Base-by-base conservation (phyloP, 345 rosid genomes). In the Citrus trifoliata region DNA sequence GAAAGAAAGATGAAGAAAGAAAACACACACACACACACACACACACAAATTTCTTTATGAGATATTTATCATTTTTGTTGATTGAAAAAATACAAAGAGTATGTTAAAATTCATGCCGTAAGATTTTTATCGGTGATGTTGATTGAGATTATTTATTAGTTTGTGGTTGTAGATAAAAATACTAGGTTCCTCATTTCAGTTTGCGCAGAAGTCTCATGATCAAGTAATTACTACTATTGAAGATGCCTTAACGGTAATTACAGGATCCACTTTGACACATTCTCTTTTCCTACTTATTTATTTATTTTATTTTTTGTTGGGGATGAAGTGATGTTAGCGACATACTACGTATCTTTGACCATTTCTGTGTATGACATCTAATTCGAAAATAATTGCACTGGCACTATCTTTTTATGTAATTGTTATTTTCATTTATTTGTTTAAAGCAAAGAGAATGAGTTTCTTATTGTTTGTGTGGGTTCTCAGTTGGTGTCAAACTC, bases 231-330 rank as follows among this genome's bases (percentile, higher is more conserved):
- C 92, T 76, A 96, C 93, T 2, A 76, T 90, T 71, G 94, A 85
- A 84, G 94, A 96, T 66, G 97, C 99, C 84, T 85, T 94, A 83
- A 83, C 32, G 87, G 99, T 96, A 93, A 58, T 71, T 67, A 30
- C 42, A 32, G 76, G 60, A 78, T 33, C 68, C 48, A 0, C 55
- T 70, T 13, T 56, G 22, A 16, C 28, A 48, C 58, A 51, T 48
- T 56, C 42, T 76, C 16, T 69, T 25, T 53, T 35, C 51, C 65
- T 32, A 38, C 71, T 19, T 48, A 14, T 12, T 32, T 30, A 22
- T 59, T 46, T 42, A n/a, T 80, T 59, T 63, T 3, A 25, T 12
- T 77, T 3, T 25, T 12, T 74, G 42, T 21, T 10, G 27, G 27
- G 71, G 61, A 33, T 19, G 28, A 51, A 40, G 22, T 74, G 19